Conservation (phyloP, 192 early-diverging fungal species). For the Coemansia sp. region DNA sequence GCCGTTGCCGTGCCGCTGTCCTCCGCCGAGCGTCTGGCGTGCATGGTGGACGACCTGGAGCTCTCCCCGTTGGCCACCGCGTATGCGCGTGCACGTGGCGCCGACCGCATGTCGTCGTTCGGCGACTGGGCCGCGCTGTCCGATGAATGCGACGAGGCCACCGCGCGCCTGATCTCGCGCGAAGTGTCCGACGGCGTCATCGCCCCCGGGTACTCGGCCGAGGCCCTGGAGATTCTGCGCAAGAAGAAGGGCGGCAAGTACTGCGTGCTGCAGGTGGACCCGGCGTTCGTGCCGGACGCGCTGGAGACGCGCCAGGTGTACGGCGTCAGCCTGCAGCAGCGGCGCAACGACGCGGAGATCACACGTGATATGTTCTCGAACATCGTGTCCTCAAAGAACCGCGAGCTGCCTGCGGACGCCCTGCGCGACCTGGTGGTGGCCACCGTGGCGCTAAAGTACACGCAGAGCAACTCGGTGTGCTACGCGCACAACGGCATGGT, state of each 20-base stretch:
- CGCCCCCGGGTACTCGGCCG: conserved; percentile 84
- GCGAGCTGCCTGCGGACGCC: conserved; percentile 63
- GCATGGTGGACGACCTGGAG: conserved; percentile 84
- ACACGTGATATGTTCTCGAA: conserved; percentile 75
- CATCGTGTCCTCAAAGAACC: conserved; percentile 82
- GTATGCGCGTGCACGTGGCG: conserved; percentile 96
- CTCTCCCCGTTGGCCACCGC: conserved; percentile 86
- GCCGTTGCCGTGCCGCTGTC: conserved; percentile 82
- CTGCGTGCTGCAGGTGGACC: conserved; percentile 91
- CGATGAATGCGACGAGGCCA: conserved; percentile 83
- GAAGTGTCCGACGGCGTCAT: conserved; percentile 98
- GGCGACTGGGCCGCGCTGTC: conserved; percentile 98
- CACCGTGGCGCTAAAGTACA: conserved; percentile 98
- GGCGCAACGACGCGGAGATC: conserved; percentile 84
- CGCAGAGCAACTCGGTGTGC: conserved; percentile 98
- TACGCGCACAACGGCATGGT: conserved; percentile 98
- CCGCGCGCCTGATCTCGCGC: conserved; percentile 91
- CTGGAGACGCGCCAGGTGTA: conserved; percentile 94
- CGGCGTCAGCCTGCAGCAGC: conserved; percentile 88
- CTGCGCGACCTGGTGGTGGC: conserved; percentile 90
- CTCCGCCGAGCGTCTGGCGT: conserved; percentile 83
- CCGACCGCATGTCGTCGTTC: conserved; percentile 99
- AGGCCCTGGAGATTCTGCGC: conserved; percentile 83
- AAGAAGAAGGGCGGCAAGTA: conserved; percentile 99
- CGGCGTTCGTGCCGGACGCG: conserved; percentile 79